These are phyloP conservation scores for Barnettozyma vustinii DNA, from an alignment of 805 yeast species.

Conservation along the genomic window DNA sequence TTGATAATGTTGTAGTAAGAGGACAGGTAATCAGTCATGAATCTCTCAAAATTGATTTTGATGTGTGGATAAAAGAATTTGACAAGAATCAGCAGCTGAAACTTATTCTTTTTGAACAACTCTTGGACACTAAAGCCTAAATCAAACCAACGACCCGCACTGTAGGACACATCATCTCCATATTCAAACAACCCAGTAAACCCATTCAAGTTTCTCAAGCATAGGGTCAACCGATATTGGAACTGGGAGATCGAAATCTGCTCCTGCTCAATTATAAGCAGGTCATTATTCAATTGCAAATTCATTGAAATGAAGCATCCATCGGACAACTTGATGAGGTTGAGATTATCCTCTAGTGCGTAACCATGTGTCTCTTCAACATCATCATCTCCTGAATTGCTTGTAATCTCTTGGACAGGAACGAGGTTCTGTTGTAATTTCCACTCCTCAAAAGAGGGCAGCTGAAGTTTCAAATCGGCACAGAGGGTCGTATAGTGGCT, in stretches of 20 bases:
- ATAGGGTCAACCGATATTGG: slow-evolving; percentile 7
- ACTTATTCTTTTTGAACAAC: slow-evolving; percentile 17
- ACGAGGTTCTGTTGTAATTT: slow-evolving; percentile 1
- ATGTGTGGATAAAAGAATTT: slow-evolving; percentile 16
- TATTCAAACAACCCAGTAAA: slow-evolving; percentile 1
- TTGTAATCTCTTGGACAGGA: background rate
- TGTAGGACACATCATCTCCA: background rate
- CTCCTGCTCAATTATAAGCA: slow-evolving; percentile 11
- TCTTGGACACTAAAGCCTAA: slow-evolving; percentile 12
- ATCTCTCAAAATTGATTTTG: slow-evolving; percentile 5
- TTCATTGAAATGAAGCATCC: slow-evolving; percentile 14
- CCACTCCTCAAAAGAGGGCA: slow-evolving; percentile 19
- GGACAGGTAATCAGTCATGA: slow-evolving; percentile 19
- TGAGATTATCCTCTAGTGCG: slow-evolving; percentile 1
- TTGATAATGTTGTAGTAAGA: slow-evolving; percentile 23
- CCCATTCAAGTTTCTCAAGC: slow-evolving; percentile 6
- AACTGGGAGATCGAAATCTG: slow-evolving; percentile 13
- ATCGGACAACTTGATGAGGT: slow-evolving; percentile 13
- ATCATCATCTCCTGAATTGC: slow-evolving; percentile 1
- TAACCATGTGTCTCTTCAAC: background rate
- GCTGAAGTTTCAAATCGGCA: slow-evolving; percentile 9
- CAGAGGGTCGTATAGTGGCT: slow-evolving; percentile 11
- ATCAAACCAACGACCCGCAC: slow-evolving; percentile 13
- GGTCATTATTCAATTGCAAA: slow-evolving; percentile 1
- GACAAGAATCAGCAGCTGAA: slow-evolving; percentile 13